Base-by-base conservation (phyloP, 768 basidiomycete species). In the Russula sp. region DNA sequence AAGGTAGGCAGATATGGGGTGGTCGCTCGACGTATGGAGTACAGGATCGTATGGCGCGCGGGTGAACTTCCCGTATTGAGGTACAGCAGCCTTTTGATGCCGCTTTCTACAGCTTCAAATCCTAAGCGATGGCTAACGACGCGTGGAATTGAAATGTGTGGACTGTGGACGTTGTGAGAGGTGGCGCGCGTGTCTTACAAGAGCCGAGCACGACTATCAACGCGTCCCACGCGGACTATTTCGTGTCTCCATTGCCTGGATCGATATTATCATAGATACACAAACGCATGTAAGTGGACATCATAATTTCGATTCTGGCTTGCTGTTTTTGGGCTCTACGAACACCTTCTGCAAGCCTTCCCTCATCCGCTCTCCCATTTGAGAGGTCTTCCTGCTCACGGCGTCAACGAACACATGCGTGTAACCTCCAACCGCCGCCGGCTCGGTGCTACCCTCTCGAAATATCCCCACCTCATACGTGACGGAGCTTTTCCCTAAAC, bases 391-490 rank as follows among this genome's bases (percentile, higher is more conserved):
- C 52, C 90, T 75, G 48, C 80, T 81, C 58, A 68, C 67, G 49
- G 79, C 81, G 32, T 84, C 83, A 3, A 93, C 90, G 70, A 91
- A 92, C n/a, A 92, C 90, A 71, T 93, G 90, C 0, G 88, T 91
- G 59, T 92, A 91, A 10, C 79, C 80, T 16, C 80, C 81, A 1
- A 82, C 78, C 2, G 78, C 80, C 18, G 73, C 75, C 0, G 77
- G 77, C 4, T 56, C 39, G 7, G 73, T 61, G 37, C 61, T 57
- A 8, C 64, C 71, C 54, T 82, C 76, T 53, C 76, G 77, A 69
- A 92, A 93, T 16, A 93, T 84, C 0, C 86, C 91, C 1, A 93
- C 80, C 69, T 92, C 89, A 69, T 93, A 93, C 1, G 82, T 78
- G 45, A 88, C 90, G 0, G 91, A 93, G 69, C 87, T 89, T 40